These are phyloP conservation scores for Ajuga chamaepitys DNA, from an alignment of 257 asterid genomes.

Conservation along the genomic window DNA sequence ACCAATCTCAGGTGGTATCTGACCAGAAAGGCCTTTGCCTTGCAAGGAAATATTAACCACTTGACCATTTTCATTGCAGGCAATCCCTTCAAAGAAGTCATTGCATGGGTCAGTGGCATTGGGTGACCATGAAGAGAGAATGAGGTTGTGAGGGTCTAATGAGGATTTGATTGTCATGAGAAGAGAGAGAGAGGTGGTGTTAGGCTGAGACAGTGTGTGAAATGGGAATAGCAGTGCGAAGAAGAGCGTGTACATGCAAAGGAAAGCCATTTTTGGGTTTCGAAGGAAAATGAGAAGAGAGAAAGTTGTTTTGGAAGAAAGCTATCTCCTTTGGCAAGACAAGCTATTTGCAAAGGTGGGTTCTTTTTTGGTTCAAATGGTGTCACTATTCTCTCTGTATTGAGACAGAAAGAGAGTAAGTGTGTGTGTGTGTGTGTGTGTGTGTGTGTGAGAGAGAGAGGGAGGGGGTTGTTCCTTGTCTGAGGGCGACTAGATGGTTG, in stretches of 20 bases:
- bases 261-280: constrained; percentile 35
- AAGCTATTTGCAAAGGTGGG: constrained; percentile 1
- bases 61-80: constrained; percentile 64
- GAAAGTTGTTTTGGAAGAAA: constrained; percentile 29
- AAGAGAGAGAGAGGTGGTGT: constrained; percentile 33
- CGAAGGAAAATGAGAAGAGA: constrained; percentile 11
- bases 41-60: constrained; percentile 89
- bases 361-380: constrained; percentile 18
- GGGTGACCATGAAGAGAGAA: constrained; percentile 75
- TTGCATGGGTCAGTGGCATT: constrained; percentile 59
- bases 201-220: constrained; percentile 19
- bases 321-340: constrained; percentile 9
- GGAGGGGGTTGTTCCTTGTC: not conserved
- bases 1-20: constrained; percentile 84
- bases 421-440: not conserved
- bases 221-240: constrained; percentile 17
- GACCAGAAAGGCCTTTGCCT: constrained; percentile 75
- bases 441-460: not conserved
- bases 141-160: constrained; percentile 57
- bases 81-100: constrained; percentile 67
- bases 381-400: not conserved
- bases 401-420: not conserved
- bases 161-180: constrained; percentile 66
- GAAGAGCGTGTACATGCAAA: constrained; percentile 22
- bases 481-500: not conserved